Evolutionary conservation across 768 basidiomycete genomes (phyloP), one percentile per base, ranked within the genome.

Genomic region (Mycena chlorophos): DNA sequence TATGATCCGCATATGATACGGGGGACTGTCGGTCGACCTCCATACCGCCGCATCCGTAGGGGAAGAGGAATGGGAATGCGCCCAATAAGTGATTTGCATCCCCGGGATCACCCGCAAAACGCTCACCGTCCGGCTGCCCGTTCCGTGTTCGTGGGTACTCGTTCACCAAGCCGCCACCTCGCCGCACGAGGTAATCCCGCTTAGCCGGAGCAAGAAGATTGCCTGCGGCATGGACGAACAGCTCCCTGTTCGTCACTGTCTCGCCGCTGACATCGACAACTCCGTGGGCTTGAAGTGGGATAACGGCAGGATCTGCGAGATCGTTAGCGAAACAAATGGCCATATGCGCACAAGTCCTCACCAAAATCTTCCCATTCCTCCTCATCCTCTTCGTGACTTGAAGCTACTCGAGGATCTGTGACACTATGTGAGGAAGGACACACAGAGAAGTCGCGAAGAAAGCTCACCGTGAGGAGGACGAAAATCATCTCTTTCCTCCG

Each of bases 41-140:
- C 8, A 43, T 6, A 10, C 40, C 40, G 10, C 40, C 40, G 12
- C 8, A 12, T 19, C 40, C 40, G 40, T 73, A 76, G 3, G 74
- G 73, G 53, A 73, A 76, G 10, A 0, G 73, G 61, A 0, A 46
- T 47, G 0, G 73, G 45, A 73, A 76, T 10, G 63, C 46, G 1
- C 68, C 70, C 13, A 72, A 52, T 0, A 71, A 30, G 42, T 71
- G 71, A 48, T 72, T 71, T 0, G 67, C 61, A 42, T 69, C 59
- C 14, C 58, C 55, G 0, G 63, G 54, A 16, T 65, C 68, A 1
- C 67, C 69, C 19, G 66, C 59, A 19, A 40, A 60, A n/a, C 61
- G 20, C 16, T 37, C 19, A 4, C 62, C 58, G 1, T 51, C 37
- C n/a, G n/a, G n/a, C n/a, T n/a, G n/a, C n/a, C n/a, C n/a, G n/a